These are phyloP conservation scores for Rhizopogon salebrosus DNA, from an alignment of 768 basidiomycete genomes.

Conservation along the genomic window DNA sequence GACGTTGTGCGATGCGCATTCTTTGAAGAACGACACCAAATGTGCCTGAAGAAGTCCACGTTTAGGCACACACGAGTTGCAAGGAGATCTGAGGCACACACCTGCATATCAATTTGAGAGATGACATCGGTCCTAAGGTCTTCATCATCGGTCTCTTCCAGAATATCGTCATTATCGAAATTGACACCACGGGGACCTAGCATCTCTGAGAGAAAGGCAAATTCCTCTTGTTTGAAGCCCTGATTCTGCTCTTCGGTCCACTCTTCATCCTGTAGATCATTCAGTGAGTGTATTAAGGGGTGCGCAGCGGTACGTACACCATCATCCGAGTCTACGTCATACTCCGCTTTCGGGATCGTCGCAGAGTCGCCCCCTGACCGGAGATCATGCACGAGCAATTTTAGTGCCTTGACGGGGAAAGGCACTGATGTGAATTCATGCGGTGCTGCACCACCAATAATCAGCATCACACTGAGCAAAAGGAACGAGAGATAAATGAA, in stretches of 20 bases:
- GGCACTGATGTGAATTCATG: conserved; percentile 80
- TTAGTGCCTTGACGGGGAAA: conserved; percentile 91
- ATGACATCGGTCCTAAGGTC: conserved; percentile 85
- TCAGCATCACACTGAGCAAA: conserved; percentile 14
- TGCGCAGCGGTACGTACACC: conserved; percentile 40
- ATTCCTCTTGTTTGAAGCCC: conserved; percentile 65
- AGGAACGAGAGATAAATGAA: conserved; percentile 7
- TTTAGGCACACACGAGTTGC: conserved; percentile 14
- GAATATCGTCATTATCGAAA: conserved; percentile 74
- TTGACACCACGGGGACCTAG: conserved; percentile 68
- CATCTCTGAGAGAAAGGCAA: conserved; percentile 80
- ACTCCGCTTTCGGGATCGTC: conserved; percentile 52
- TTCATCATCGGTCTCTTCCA: conserved; percentile 75
- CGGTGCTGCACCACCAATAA: conserved; percentile 50
- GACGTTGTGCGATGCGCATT: conserved; percentile 59
- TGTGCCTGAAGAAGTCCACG: conserved; percentile 49
- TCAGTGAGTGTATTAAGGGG: not conserved
- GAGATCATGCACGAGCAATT: conserved; percentile 80
- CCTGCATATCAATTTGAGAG: conserved; percentile 78
- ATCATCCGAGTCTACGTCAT: conserved; percentile 71
- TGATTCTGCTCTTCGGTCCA: conserved; percentile 76
- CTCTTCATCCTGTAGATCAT: conserved; percentile 63
- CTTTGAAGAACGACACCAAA: conserved; percentile 62
- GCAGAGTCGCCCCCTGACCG: conserved; percentile 75
- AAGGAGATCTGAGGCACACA: conserved; percentile 21